Evolutionary conservation across 2,329 filamentous ascomycete species (phyloP).

Genomic region (Teratosphaeria pseudoeucalypti): DNA sequence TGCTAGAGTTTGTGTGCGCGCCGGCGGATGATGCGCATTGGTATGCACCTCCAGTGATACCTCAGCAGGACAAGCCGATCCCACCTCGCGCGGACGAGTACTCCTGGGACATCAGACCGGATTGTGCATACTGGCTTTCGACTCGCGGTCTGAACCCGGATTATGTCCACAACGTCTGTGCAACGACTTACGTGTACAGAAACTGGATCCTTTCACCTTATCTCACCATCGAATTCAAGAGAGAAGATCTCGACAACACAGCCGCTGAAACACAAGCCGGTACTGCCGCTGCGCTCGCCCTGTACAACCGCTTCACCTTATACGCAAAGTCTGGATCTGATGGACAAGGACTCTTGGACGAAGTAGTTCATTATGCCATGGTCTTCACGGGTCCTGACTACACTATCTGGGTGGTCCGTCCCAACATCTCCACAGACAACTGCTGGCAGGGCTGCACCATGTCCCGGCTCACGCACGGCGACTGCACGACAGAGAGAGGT

Average conservation of each 20-base stretch:
- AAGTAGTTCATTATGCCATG: background rate
- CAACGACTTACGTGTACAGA: background rate
- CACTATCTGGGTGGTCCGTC: background rate
- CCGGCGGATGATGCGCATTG: background rate
- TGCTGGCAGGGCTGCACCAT: background rate
- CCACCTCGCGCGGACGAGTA: background rate
- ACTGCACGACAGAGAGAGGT: background rate
- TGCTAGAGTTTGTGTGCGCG: background rate
- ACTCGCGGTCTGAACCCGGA: conserved; percentile 1
- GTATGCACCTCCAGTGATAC: background rate
- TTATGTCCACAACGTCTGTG: background rate
- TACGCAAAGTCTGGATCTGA: background rate
- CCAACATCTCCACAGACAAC: background rate
- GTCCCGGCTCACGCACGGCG: background rate
- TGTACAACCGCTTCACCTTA: background rate
- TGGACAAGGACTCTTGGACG: background rate
- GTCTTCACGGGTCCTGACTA: background rate
- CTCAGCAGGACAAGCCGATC: background rate
- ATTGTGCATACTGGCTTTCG: conserved; percentile 1
- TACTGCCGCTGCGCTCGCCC: background rate
- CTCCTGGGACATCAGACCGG: background rate
- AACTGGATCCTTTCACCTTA: background rate
- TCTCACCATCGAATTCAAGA: conserved; percentile 1
- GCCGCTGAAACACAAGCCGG: background rate
- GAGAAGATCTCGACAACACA: background rate